Percentiles rank a stretch among this genome's conserved stretches.
These are phyloP conservation scores for Nannizziopsis barbatae DNA, from an alignment of 2,329 filamentous ascomycete species.

Conservation along the genomic window DNA sequence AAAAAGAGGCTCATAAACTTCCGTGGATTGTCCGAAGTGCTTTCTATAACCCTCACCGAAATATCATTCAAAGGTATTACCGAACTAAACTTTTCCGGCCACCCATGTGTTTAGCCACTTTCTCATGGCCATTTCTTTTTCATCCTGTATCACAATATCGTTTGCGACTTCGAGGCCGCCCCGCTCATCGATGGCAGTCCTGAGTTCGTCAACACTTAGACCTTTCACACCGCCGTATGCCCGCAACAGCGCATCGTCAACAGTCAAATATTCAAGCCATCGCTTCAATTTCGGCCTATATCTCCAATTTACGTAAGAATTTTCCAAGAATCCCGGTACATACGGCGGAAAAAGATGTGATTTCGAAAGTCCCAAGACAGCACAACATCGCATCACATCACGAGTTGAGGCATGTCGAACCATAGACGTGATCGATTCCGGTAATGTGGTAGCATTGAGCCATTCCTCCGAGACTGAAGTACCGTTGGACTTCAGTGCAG, in stretches of 20 bases:
- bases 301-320: constrained; percentile 33
- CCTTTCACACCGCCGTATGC: constrained; percentile 49
- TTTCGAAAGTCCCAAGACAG: constrained; percentile 26
- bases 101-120: constrained; percentile 32
- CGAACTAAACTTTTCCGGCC: constrained; percentile 7
- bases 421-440: constrained; percentile 13
- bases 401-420: constrained; percentile 16
- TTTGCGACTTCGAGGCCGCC: constrained; percentile 37
- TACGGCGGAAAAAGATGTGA: constrained; percentile 19
- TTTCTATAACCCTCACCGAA: not conserved
- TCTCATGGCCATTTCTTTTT: constrained; percentile 25
- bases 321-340: constrained; percentile 23
- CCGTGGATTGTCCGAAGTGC: too few relatives aligned
- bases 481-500: constrained; percentile 19
- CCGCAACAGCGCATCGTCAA: constrained; percentile 60
- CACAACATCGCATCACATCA: constrained; percentile 27
- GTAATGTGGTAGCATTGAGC: constrained; percentile 6
- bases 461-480: not conserved
- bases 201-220: constrained; percentile 54
- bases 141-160: constrained; percentile 16
- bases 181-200: constrained; percentile 59
- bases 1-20: too few relatives aligned
- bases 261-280: constrained; percentile 52
- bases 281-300: constrained; percentile 45
- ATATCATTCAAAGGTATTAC: not conserved